phyloP scores from a whole-genome alignment of 1,284 basidiomycete genomes.

The Stygiomarasmius scandens region DNA sequence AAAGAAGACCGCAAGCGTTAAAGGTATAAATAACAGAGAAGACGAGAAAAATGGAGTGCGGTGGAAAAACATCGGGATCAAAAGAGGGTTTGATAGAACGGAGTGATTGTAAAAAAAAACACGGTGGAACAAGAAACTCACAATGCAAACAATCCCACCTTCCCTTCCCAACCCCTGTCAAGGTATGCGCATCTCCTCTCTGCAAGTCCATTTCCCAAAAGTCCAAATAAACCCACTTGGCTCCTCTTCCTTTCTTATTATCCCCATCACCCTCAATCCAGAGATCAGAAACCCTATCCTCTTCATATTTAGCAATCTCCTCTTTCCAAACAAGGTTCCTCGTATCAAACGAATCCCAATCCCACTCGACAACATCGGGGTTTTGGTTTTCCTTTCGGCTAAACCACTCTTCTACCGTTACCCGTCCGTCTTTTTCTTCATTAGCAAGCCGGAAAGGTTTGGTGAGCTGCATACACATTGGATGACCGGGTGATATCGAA shows the following conservation, averaged over 20 bases:
- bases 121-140: background rate
- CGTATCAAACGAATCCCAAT: conserved; percentile 33
- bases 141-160: background rate
- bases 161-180: background rate
- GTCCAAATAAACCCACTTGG: background rate
- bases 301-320: conserved; percentile 20
- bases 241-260: background rate
- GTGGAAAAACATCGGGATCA: too few relatives aligned
- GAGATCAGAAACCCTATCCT: conserved; percentile 14
- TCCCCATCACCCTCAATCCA: background rate
- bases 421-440: conserved; percentile 15
- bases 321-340: conserved; percentile 31
- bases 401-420: too few relatives aligned
- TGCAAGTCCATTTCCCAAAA: background rate
- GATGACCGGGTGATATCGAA: conserved; percentile 31
- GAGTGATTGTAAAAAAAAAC: background rate
- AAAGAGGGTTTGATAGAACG: too few relatives aligned
- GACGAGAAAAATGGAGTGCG: too few relatives aligned
- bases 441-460: conserved; percentile 23
- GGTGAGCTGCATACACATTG: conserved; percentile 22
- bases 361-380: conserved; percentile 25
- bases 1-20: too few relatives aligned
- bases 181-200: background rate
- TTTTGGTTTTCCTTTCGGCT: conserved; percentile 14
- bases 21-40: too few relatives aligned